phyloP scores from a whole-genome alignment of 768 basidiomycete species.

The Boletales sp. region DNA sequence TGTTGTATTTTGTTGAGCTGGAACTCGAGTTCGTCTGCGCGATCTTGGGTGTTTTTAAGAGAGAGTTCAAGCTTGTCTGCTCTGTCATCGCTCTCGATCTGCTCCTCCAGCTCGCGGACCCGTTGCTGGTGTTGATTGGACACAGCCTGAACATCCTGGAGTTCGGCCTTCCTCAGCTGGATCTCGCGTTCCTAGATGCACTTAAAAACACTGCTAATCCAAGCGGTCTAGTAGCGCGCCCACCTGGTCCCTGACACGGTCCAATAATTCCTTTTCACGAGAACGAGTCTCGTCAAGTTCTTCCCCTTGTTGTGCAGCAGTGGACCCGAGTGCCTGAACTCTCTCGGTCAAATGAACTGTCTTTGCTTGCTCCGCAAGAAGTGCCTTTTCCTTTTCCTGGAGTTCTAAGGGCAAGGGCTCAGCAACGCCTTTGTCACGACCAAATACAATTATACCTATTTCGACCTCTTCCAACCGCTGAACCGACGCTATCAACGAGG shows the following conservation, averaged over 20 bases:
- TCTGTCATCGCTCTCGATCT: constrained; percentile 80
- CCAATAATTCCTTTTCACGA: constrained; percentile 51
- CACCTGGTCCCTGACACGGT: constrained; percentile 32
- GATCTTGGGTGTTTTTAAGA: constrained; percentile 75
- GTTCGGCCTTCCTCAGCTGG: constrained; percentile 54
- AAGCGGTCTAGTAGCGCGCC: background rate
- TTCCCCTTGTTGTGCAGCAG: constrained; percentile 36
- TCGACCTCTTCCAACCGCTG: constrained; percentile 59
- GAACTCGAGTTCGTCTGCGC: constrained; percentile 80
- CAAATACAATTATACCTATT: constrained; percentile 43
- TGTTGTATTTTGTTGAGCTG: constrained; percentile 77
- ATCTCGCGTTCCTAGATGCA: constrained; percentile 66
- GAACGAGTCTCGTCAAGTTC: constrained; percentile 34
- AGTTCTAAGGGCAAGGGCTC: constrained; percentile 33
- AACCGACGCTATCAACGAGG: constrained; percentile 52
- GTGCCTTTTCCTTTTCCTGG: constrained; percentile 38
- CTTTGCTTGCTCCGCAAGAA: constrained; percentile 42
- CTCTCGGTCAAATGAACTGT: constrained; percentile 38
- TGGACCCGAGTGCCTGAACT: constrained; percentile 42
- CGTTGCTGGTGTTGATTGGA: constrained; percentile 53
- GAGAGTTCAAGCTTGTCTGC: constrained; percentile 70
- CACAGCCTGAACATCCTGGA: constrained; percentile 50
- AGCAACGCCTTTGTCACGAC: background rate
- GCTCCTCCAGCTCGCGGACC: constrained; percentile 73
- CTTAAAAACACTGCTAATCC: background rate